Conservation (phyloP, 140 eudicot genomes). For the Senecio squalidus region DNA sequence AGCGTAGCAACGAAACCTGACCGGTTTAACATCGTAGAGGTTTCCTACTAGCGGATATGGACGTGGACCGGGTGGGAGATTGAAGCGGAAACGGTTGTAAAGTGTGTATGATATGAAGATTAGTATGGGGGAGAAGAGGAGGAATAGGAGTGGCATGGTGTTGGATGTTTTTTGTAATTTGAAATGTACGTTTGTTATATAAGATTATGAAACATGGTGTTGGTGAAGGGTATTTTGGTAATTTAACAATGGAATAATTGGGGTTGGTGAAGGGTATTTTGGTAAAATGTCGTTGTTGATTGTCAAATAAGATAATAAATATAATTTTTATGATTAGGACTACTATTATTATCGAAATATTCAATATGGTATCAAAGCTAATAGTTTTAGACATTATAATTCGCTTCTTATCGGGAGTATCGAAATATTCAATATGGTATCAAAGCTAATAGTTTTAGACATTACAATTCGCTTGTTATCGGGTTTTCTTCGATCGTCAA, state of each 20-base stretch:
- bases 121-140: conserved; percentile 23
- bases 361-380: too few relatives aligned
- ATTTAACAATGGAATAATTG: not conserved
- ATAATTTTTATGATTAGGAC: too few relatives aligned
- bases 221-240: conserved; percentile 39
- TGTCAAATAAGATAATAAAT: not conserved
- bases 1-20: conserved; percentile 70
- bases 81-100: conserved; percentile 50
- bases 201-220: conserved; percentile 11
- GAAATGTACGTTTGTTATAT: conserved; percentile 6
- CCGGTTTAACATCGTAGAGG: conserved; percentile 74
- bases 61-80: conserved; percentile 89
- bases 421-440: too few relatives aligned
- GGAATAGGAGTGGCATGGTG: conserved; percentile 30
- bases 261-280: conserved; percentile 21
- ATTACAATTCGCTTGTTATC: too few relatives aligned
- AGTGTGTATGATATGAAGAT: conserved; percentile 36
- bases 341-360: too few relatives aligned
- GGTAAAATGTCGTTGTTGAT: conserved; percentile 11
- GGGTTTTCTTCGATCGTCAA: too few relatives aligned
- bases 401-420: too few relatives aligned
- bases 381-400: too few relatives aligned
- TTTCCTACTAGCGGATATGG: conserved; percentile 80
- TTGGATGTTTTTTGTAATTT: not conserved
- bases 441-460: too few relatives aligned